Base-by-base conservation (phyloP, 202 grass and related monocot genomes). In the Zoysia matrella region DNA sequence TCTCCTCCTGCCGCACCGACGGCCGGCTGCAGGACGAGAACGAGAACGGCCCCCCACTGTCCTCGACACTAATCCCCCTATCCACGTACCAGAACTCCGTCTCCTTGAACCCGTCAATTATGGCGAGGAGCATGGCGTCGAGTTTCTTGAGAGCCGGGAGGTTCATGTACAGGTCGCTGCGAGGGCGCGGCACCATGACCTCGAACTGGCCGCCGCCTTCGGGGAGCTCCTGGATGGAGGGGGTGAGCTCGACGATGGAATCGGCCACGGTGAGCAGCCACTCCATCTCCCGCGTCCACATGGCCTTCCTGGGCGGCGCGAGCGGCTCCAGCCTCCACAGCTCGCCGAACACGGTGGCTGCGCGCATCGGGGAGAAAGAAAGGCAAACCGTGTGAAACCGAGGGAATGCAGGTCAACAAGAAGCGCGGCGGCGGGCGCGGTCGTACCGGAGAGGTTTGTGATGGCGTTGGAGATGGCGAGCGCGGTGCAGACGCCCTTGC, bases 381-480 rank as follows among this genome's bases (percentile, higher is more conserved):
- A 49, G 0, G 1, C 4, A 41, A 65, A 50, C 0, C 47, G 0
- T 15, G 3, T 36, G 18, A 75, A 79, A 86, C 62, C 73, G 45
- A 11, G 65, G 47, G 30, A 91, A 91, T 89, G 86, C 52, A 2
- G 78, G 78, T 47, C 1, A 9, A 16, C 68, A 7, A 56, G 13
- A 0, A 10, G 67, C 56, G 49, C 47, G 65, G 58, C 6, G 51
- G 2, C 6, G 11, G 13, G 4, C 13, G 1, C 6, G 60, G 11
- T 0, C 84, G 45, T 67, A 95, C 96, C 96, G 57, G 96, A 99
- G 67, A 99, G 96, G 81, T 99, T 99, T 42, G 96, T 96, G 80
- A 99, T 92, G 48, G 96, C 93, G 81, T 99, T 99, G 65, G 96
- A 99, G 85, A 99, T 84, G 79, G 96, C 96, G 52, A 99, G 96